Evolutionary conservation across 129 eudicot species (phyloP), one percentile per base, ranked within the genome.

Genomic region (Artemisia tridentata): DNA sequence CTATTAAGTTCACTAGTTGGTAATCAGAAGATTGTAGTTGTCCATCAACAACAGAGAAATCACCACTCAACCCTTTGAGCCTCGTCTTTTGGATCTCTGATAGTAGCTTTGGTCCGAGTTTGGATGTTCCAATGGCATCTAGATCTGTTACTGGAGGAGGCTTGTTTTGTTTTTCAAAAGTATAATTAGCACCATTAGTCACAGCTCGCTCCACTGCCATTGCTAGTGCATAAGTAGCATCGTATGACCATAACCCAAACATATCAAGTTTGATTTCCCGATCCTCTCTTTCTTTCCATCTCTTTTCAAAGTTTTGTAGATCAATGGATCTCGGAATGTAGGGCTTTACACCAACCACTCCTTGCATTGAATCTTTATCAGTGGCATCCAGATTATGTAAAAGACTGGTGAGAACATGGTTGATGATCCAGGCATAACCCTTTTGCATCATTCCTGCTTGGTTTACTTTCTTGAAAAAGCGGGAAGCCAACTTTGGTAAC

Each of bases 341-440:
- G 34, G 88, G 86, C 61, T 45, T 77, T 77, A 79, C 81, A 66
- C 29, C 85, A 72, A 29, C 52, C 47, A 18, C 85, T 65, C 88
- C 92, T 75, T 34, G 77, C 88, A 70, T 83, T 63, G 6, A 72
- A 69, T 54, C 73, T 73, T 77, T 34, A n/a, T 54, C 83, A 0
- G 54, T 55, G 14, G 63, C 67, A 70, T 71, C 80, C 48, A 80
- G 21, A 2, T 51, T 55, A 50, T 56, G 66, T 14, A 89, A 45
- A 11, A 13, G 70, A 50, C 70, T 69, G 0, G 80, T 46, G 10
- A 89, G 65, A 6, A 70, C 78, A 67, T 78, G 80, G 0, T 88
- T 89, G 13, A 78, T 50, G 46, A 89, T 80, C 96, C 96, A 89
- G 0, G 62, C 92, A 64, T 77, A 86, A 12, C 78, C 92, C 27